Evolutionary conservation across 2,329 filamentous ascomycete species (phyloP).

Genomic region (Nemania abortiva): DNA sequence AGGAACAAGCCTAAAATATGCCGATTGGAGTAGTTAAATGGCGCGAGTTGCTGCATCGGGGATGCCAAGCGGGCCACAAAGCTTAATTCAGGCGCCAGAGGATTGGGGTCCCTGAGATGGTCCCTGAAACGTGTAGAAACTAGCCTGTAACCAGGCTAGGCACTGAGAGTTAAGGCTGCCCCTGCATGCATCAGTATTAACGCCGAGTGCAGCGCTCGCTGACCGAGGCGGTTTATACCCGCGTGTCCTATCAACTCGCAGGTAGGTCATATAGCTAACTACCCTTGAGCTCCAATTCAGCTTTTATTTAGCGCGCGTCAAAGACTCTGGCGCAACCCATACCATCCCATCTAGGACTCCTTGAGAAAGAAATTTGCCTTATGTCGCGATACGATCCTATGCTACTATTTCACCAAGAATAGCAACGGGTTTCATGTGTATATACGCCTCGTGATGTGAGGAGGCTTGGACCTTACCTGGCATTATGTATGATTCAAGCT

Average conservation of each 20-base stretch:
- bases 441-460: background rate
- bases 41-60: conserved; percentile 28
- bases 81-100: conserved; percentile 23
- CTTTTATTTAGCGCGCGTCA: background rate
- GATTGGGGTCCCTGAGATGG: conserved; percentile 22
- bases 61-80: conserved; percentile 25
- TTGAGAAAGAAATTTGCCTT: background rate
- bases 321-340: no score
- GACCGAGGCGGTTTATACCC: conserved; percentile 10
- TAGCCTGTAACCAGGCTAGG: conserved; percentile 3
- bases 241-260: background rate
- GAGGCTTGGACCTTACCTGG: background rate
- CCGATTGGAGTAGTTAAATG: conserved; percentile 4
- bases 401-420: background rate
- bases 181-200: conserved; percentile 11
- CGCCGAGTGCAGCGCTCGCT: conserved; percentile 10
- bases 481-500: background rate
- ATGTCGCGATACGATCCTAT: background rate
- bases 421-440: background rate
- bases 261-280: background rate
- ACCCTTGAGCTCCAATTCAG: background rate
- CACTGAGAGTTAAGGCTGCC: conserved; percentile 14
- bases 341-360: background rate
- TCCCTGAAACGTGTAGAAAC: conserved; percentile 22
- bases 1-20: background rate